Evolutionary conservation across 495 filamentous ascomycete genomes (phyloP).

Genomic region (Hypoxylon intermedium): DNA sequence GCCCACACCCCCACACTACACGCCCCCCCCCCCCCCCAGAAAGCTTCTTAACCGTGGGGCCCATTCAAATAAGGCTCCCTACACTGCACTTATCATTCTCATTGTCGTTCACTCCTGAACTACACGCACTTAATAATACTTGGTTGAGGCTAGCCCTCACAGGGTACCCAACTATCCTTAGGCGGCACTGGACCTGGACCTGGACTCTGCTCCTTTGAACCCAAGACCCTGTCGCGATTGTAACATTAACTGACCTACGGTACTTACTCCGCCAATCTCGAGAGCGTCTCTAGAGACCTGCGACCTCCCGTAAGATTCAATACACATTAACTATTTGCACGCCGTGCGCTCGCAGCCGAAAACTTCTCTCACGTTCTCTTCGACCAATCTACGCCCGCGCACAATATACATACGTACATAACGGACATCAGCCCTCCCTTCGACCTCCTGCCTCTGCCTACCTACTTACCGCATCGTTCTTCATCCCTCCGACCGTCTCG

Average conservation of each 20-base stretch:
- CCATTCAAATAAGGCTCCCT: conserved; percentile 37
- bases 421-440: conserved; percentile 29
- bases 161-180: conserved; percentile 25
- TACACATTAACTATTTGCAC: neutral
- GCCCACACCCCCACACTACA: too few species aligned
- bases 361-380: conserved; percentile 9
- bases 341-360: conserved; percentile 21
- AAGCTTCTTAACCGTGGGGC: conserved; percentile 25
- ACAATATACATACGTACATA: conserved; percentile 24
- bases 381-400: conserved; percentile 30
- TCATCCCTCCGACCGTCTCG: conserved; percentile 14
- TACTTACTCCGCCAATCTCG: conserved; percentile 21
- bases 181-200: neutral
- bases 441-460: conserved; percentile 23
- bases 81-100: neutral
- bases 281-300: neutral
- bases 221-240: conserved; percentile 16
- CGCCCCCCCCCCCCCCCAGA: conserved; percentile 20
- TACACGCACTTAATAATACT: conserved; percentile 13
- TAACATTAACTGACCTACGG: conserved; percentile 19
- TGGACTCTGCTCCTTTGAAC: conserved; percentile 6
- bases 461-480: conserved; percentile 12
- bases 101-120: conserved; percentile 6
- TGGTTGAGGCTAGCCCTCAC: conserved; percentile 36
- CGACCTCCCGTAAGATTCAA: neutral